Conservation (phyloP, 495 filamentous ascomycete species). For the Umbilicaria muhlenbergii region DNA sequence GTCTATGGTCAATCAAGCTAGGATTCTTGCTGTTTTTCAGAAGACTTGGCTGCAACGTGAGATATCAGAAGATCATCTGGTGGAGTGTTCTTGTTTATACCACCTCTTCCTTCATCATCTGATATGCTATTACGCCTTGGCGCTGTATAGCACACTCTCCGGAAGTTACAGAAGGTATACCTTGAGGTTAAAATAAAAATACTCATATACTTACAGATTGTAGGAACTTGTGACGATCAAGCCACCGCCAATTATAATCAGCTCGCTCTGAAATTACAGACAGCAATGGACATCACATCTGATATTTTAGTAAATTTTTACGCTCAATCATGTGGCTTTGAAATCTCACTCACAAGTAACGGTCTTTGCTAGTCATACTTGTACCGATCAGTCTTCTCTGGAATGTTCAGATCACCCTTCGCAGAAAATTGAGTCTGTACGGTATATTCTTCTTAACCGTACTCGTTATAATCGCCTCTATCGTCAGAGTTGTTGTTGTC, state of each 20-base stretch:
- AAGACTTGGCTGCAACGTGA: constrained; percentile 10
- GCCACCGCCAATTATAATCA: no score
- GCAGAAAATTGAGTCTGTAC: constrained; percentile 10
- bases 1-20: constrained; percentile 14
- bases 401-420: constrained; percentile 11
- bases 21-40: constrained; percentile 19
- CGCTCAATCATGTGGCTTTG: no score
- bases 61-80: constrained; percentile 5
- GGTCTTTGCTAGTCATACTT: constrained; percentile 2
- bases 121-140: no score
- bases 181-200: no score
- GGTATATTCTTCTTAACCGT: constrained; percentile 18
- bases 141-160: no score
- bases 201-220: no score
- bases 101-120: constrained; percentile 2
- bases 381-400: constrained; percentile 14
- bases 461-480: constrained; percentile 14
- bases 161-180: no score
- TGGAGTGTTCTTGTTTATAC: constrained; percentile 10
- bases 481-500: constrained; percentile 9
- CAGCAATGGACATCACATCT: no score
- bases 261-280: no score
- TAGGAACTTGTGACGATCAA: no score
- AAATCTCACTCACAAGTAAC: no score
- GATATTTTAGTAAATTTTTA: no score